Base-by-base conservation (phyloP, 306 rosid genomes). In the Nissolia schottii region DNA sequence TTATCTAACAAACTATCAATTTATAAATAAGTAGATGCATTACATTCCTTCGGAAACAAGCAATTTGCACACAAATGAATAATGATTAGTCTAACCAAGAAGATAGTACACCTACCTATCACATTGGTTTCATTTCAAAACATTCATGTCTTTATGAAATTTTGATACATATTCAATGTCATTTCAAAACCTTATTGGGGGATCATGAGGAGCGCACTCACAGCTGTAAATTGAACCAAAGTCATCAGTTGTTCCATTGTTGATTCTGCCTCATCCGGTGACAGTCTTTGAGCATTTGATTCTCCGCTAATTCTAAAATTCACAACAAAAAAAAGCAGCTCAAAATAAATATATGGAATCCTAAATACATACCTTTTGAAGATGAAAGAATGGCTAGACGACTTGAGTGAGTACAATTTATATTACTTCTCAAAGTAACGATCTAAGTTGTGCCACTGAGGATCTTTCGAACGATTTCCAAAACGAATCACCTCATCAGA, bases 391-490 rank as follows among this genome's bases (percentile, higher is more conserved):
- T 31, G 48, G 63, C 66, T 75, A 56, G 62, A 67, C 0, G 59
- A 75, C 73, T 22, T 50, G 66, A 72, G 71, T 10, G 25, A 61
- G 78, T 41, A 35, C 71, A 73, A 80, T 71, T 66, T 61, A 66
- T 71, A 68, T 80, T 88, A 91, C 97, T 91, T 91, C 81, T 88
- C 87, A 77, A 91, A 91, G 84, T 91, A 91, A 51, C 97, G 90
- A 49, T 85, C 88, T 85, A 91, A 85, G 83, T 88, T 82, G 85
- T 88, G 97, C 97, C 97, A 91, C 67, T 91, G 97, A 79, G 92
- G 86, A 80, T 91, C 90, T 80, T 87, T 91, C 41, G 91, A 85
- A 48, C 83, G 92, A 70, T 91, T 91, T 78, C 97, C 97, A 75
- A 91, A 91, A 5, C 97, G 97, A 74, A 88, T 81, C 68, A 91